These are phyloP conservation scores for Paraphaeosphaeria minitans DNA, from an alignment of 2,329 filamentous ascomycete genomes.

Conservation along the genomic window DNA sequence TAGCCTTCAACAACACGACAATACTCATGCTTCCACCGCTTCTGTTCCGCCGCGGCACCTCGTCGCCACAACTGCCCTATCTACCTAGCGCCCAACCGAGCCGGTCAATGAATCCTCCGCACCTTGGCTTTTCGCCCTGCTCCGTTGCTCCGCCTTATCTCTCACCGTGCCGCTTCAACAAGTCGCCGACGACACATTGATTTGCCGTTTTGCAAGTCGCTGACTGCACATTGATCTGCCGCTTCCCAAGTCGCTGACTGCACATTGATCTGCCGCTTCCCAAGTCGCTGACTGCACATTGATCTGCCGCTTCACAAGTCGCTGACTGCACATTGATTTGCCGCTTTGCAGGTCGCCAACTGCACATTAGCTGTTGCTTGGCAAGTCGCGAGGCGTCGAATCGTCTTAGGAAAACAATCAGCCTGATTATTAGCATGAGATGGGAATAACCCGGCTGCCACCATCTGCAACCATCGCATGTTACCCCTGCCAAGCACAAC, in stretches of 20 bases:
- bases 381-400: not conserved
- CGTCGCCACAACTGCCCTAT: not conserved
- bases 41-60: not conserved
- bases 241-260: not conserved
- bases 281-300: not conserved
- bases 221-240: not conserved
- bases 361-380: not conserved
- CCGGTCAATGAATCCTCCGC: not conserved
- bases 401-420: not conserved
- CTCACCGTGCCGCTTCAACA: not conserved
- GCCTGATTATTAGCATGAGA: not conserved
- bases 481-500: conserved; percentile 1
- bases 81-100: not conserved
- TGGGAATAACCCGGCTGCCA: not conserved
- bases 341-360: not conserved
- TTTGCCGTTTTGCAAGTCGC: not conserved
- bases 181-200: not conserved
- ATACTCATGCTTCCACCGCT: not conserved
- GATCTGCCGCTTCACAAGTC: not conserved
- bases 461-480: not conserved
- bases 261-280: not conserved
- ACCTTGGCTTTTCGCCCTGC: not conserved
- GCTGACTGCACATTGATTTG: not conserved
- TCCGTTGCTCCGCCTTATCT: not conserved
- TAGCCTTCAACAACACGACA: not conserved